Percentiles rank a stretch among this genome's conserved stretches.
Conservation (phyloP, 164 flowering plant species). For the Magnolia kwangsiensis region DNA sequence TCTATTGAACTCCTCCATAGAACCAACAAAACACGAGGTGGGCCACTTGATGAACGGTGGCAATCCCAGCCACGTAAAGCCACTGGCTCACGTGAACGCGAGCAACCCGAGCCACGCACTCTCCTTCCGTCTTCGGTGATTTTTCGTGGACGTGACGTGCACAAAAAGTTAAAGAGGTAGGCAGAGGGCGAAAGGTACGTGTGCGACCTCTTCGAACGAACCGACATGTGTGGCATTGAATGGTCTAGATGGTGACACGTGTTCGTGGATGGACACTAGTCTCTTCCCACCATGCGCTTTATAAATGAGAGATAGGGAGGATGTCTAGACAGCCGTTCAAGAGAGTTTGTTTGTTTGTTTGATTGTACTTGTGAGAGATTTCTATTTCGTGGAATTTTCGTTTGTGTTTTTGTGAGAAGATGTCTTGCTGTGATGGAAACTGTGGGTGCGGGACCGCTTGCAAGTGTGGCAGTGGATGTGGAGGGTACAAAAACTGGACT, state of each 20-base stretch:
- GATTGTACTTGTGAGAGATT: not conserved
- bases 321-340: too few species aligned
- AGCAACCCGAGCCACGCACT: too few species aligned
- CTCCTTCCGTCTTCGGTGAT: too few species aligned
- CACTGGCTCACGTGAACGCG: too few species aligned
- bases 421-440: conserved; percentile 71
- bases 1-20: too few species aligned
- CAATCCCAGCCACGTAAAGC: too few species aligned
- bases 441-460: conserved; percentile 65
- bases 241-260: not conserved
- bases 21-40: too few species aligned
- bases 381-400: not conserved
- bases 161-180: too few species aligned
- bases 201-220: not conserved
- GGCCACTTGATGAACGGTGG: too few species aligned
- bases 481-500: conserved; percentile 30
- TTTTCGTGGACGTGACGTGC: too few species aligned
- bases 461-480: conserved; percentile 54
- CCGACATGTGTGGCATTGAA: too few species aligned
- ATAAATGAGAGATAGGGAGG: not conserved
- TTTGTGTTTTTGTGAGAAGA: conserved; percentile 12
- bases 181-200: not conserved
- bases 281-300: not conserved
- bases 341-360: not conserved
- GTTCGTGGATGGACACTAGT: not conserved